Base-by-base conservation (phyloP, 129 eudicot genomes). In the Chrysanthemum makinoi region DNA sequence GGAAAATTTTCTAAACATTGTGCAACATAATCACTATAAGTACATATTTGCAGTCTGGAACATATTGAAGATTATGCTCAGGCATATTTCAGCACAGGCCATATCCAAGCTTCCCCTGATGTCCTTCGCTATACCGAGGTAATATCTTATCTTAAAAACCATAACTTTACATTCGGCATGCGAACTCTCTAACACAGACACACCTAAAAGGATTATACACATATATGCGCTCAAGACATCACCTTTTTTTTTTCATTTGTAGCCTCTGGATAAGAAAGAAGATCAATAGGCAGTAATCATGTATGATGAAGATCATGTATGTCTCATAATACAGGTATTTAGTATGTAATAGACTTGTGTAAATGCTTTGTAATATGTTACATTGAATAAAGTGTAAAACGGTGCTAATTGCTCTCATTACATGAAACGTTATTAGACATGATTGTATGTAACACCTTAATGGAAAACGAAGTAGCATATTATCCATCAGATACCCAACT, bases 51-150 rank as follows among this genome's bases (percentile, higher is more conserved):
- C 86, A 93, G 98, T 86, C 73, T 89, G 82, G 95, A 89, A 33
- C 71, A 85, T 73, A 93, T 93, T 63, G 98, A 93, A 85, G 98
- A 93, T 51, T 81, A 86, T 43, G 96, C 96, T 62, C 92, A 85
- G 69, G 77, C 88, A 56, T 93, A 93, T 89, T 87, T 87, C 77
- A 80, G 90, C 77, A 82, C 72, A n/a, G 98, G 98, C 24, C 84
- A 83, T 62, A 83, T 83, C 68, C 82, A 78, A 66, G 88, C 85
- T 83, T 80, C 98, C 59, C 72, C 85, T 22, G 90, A 89, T 73
- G 82, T 89, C 75, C 62, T 18, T 64, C 62, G 50, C 76, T 82
- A 76, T 69, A 72, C 81, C 46, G 75, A 82, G 91, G 94, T 86
- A 81, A 70, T 16, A 43, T 81, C 8, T 62, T 22, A 68, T 66